These are phyloP conservation scores for Rhodomyrtus tomentosa DNA, from an alignment of 345 rosid species.

Conservation along the genomic window DNA sequence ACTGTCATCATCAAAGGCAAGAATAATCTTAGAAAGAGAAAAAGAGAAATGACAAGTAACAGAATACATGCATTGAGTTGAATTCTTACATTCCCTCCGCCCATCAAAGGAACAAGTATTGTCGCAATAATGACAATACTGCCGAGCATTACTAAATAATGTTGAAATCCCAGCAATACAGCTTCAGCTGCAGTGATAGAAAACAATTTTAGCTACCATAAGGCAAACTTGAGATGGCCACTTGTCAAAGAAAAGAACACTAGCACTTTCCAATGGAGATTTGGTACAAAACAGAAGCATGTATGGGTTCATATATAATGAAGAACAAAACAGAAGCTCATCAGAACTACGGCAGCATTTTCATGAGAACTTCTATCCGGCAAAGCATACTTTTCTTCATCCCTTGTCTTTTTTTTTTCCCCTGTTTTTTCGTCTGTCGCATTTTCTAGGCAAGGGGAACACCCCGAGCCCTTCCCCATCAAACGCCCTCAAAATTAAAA, in stretches of 20 bases:
- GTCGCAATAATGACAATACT: constrained; percentile 64
- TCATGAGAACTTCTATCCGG: neutral
- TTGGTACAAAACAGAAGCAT: neutral
- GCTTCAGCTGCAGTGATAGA: constrained; percentile 52
- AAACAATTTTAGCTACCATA: neutral
- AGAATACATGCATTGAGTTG: neutral
- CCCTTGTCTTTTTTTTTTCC: neutral
- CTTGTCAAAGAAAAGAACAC: neutral
- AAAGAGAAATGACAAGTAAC: neutral
- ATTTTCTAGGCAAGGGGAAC: neutral
- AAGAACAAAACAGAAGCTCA: neutral
- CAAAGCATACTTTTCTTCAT: neutral
- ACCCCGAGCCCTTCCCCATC: neutral
- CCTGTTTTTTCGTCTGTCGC: neutral
- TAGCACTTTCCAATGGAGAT: neutral
- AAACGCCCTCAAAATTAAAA: neutral
- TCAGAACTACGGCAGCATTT: neutral
- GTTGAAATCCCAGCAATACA: constrained; percentile 67
- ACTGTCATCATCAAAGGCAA: constrained; percentile 17
- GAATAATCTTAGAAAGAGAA: neutral
- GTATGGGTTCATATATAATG: neutral
- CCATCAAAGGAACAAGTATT: constrained; percentile 66
- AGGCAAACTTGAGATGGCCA: neutral
- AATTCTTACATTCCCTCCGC: constrained; percentile 69
- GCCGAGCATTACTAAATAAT: constrained; percentile 87